These are phyloP conservation scores for Aspergillus fumigatus DNA, from an alignment of 2,329 filamentous ascomycete genomes.

Conservation along the genomic window DNA sequence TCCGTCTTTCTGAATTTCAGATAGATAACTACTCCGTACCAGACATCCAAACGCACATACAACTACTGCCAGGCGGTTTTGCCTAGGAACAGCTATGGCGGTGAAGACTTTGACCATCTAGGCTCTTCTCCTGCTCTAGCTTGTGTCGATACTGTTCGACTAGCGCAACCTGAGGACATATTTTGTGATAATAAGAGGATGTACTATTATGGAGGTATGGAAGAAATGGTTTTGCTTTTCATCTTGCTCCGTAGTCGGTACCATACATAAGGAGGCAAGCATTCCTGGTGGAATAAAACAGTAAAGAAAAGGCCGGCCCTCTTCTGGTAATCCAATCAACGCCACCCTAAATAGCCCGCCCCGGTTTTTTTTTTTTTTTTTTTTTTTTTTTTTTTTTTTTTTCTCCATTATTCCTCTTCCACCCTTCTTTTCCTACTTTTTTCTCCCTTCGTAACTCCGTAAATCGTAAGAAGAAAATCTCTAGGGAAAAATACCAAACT, in stretches of 20 bases:
- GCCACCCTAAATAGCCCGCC: constrained; percentile 17
- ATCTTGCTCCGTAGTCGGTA: not conserved
- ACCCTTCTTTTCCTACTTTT: constrained; percentile 11
- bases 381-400: constrained; percentile 11
- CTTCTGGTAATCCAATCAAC: constrained; percentile 20
- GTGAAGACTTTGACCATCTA: not conserved
- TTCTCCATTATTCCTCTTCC: not conserved
- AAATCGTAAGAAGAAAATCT: constrained; percentile 6
- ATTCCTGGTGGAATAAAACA: constrained; percentile 4
- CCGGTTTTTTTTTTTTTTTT: constrained; percentile 11
- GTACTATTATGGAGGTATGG: not conserved
- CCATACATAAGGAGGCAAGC: not conserved
- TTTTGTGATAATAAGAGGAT: not conserved
- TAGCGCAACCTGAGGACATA: not conserved
- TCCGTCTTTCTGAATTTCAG: not conserved
- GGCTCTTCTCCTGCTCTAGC: not conserved
- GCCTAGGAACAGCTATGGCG: not conserved
- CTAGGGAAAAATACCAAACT: constrained; percentile 5
- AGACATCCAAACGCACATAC: not conserved
- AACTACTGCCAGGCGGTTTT: not conserved
- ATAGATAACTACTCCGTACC: not conserved
- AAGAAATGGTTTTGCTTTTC: not conserved
- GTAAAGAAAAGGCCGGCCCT: constrained; percentile 2
- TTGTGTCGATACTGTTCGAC: not conserved
- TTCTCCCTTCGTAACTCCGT: constrained; percentile 4